Evolutionary conservation across 2,329 filamentous ascomycete species (phyloP).

Genomic region (Cercospora sp.): DNA sequence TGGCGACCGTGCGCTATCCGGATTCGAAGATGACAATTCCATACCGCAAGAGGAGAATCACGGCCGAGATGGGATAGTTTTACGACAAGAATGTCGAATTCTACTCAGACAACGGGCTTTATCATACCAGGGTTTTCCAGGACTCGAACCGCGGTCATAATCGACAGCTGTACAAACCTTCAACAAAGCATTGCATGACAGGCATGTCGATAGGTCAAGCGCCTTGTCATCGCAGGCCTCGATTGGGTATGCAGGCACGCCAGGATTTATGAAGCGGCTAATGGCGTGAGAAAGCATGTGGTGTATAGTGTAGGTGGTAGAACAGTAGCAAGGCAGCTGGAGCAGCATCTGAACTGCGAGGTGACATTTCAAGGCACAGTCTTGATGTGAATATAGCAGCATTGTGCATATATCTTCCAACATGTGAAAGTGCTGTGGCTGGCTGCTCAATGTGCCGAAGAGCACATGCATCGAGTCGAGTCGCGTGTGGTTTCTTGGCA

Average conservation of each 20-base stretch:
- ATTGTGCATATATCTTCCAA: background rate
- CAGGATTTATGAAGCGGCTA: background rate
- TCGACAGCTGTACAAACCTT: background rate
- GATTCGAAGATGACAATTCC: background rate
- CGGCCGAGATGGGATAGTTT: background rate
- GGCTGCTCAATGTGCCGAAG: background rate
- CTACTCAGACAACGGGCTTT: background rate
- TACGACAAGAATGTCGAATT: background rate
- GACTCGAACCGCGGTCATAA: background rate
- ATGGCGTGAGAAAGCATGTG: background rate
- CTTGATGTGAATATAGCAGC: background rate
- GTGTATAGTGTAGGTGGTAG: background rate
- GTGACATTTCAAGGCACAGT: background rate
- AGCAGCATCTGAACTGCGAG: background rate
- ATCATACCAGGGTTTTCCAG: background rate
- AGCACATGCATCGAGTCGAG: background rate
- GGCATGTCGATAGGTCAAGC: background rate
- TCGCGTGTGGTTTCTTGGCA: conserved; percentile 3
- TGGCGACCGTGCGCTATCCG: background rate
- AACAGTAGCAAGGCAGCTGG: background rate
- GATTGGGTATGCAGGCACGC: background rate
- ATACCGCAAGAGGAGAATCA: background rate
- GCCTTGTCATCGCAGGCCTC: background rate
- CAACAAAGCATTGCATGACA: background rate
- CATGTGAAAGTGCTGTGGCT: background rate